Evolutionary conservation across 2,329 filamentous ascomycete genomes (phyloP).

Genomic region (Colletotrichum musae): DNA sequence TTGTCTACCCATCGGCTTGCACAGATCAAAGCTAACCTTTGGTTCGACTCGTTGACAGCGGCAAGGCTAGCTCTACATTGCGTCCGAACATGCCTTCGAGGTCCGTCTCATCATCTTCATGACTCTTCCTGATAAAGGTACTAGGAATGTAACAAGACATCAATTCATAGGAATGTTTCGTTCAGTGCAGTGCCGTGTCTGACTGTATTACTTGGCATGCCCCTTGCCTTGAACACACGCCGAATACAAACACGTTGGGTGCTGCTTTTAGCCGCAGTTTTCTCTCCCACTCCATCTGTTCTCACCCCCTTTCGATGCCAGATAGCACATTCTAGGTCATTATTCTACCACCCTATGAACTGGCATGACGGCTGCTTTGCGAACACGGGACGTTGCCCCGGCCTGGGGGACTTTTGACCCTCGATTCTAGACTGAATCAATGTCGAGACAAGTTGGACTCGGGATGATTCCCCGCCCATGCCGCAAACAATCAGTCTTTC

Average conservation of each 20-base stretch:
- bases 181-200: too few relatives aligned
- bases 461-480: background rate
- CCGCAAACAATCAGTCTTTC: background rate
- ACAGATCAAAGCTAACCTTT: background rate
- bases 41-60: slow-evolving; percentile 6
- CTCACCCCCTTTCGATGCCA: too few relatives aligned
- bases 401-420: background rate
- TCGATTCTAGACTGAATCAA: slow-evolving; percentile 2
- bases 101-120: background rate
- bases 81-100: background rate
- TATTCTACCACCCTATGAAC: background rate
- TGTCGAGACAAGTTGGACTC: background rate
- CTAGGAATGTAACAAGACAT: background rate
- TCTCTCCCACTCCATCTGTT: too few relatives aligned
- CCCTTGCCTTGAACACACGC: too few relatives aligned
- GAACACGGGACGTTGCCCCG: background rate
- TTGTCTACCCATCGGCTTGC: too few relatives aligned
- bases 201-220: too few relatives aligned
- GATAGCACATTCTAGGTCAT: too few relatives aligned
- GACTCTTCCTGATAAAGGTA: background rate
- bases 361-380: background rate
- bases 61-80: slow-evolving; percentile 15
- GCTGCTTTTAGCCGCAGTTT: background rate
- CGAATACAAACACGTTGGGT: too few relatives aligned
- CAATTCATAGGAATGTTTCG: background rate